These are phyloP conservation scores for Rhododendron henanense DNA, from an alignment of 148 eudicot species.

Conservation along the genomic window DNA sequence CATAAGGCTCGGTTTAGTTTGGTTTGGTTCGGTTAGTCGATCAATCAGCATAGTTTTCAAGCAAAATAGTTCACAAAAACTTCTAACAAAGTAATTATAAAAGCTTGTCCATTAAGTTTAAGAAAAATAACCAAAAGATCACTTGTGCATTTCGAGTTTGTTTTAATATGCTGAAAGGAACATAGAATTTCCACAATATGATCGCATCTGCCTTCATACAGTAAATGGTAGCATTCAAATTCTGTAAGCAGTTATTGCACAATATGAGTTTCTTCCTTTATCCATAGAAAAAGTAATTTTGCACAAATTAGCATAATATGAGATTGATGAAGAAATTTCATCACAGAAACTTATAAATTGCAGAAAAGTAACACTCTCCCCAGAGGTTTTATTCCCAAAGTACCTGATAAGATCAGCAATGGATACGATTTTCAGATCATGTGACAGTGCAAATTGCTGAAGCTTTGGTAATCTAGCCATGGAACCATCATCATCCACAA, in stretches of 20 bases:
- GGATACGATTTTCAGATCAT: constrained; percentile 74
- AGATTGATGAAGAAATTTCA: background rate
- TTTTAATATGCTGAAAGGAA: background rate
- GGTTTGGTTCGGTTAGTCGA: no score
- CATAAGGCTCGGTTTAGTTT: no score
- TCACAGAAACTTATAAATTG: background rate
- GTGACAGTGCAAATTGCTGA: constrained; percentile 57
- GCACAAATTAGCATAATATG: background rate
- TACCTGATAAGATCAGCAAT: constrained; percentile 91
- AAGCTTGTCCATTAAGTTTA: background rate
- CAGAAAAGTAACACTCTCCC: background rate
- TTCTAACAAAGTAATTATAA: background rate
- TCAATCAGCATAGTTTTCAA: background rate
- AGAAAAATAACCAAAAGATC: background rate
- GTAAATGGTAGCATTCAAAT: background rate
- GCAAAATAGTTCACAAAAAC: background rate
- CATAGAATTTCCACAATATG: background rate
- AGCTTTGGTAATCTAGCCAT: constrained; percentile 93
- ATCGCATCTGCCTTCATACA: background rate
- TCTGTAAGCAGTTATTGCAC: background rate
- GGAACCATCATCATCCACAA: constrained; percentile 97
- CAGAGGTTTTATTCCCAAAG: background rate
- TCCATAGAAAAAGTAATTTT: background rate
- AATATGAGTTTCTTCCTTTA: background rate
- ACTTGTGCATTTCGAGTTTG: background rate